Percentiles rank a stretch among this genome's conserved stretches.
These are phyloP conservation scores for Wickerhamomyces alni DNA, from an alignment of 805 yeast genomes.

Conservation along the genomic window DNA sequence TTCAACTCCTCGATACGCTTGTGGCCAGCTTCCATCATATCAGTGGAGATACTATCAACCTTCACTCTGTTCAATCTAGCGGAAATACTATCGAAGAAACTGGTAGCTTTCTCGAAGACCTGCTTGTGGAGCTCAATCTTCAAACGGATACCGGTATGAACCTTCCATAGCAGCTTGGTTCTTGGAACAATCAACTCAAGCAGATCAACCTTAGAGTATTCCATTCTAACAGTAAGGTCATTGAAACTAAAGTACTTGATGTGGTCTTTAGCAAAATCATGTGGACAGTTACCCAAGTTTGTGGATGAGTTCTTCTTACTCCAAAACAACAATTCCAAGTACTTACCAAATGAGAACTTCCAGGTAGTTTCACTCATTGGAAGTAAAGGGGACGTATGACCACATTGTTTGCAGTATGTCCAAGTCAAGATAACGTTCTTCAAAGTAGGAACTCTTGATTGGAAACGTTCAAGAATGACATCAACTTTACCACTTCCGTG, in stretches of 20 bases:
- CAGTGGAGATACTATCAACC: slow-evolving; percentile 62
- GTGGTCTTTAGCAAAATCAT: slow-evolving; percentile 78
- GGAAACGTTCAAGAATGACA: slow-evolving; percentile 59
- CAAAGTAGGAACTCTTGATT: slow-evolving; percentile 50
- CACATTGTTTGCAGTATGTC: slow-evolving; percentile 85
- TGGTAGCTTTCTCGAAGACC: slow-evolving; percentile 45
- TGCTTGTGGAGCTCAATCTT: slow-evolving; percentile 57
- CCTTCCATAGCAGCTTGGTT: slow-evolving; percentile 63
- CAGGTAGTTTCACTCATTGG: slow-evolving; percentile 85
- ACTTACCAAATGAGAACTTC: slow-evolving; percentile 91
- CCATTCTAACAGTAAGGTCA: slow-evolving; percentile 73
- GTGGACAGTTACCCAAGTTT: slow-evolving; percentile 64
- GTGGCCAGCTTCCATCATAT: slow-evolving; percentile 65
- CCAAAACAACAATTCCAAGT: slow-evolving; percentile 82
- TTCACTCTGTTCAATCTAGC: slow-evolving; percentile 73
- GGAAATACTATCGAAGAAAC: slow-evolving; percentile 68
- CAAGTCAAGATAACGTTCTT: slow-evolving; percentile 76
- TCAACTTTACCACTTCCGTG: slow-evolving; percentile 84
- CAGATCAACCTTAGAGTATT: slow-evolving; percentile 67
- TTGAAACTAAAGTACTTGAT: slow-evolving; percentile 79
- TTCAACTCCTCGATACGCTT: slow-evolving; percentile 54
- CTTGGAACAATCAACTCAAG: slow-evolving; percentile 77
- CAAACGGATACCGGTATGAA: slow-evolving; percentile 59
- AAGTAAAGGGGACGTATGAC: slow-evolving; percentile 64
- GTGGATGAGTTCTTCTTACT: slow-evolving; percentile 46